Evolutionary conservation across 768 basidiomycete genomes (phyloP).

Genomic region (Auricularia heimuer): DNA sequence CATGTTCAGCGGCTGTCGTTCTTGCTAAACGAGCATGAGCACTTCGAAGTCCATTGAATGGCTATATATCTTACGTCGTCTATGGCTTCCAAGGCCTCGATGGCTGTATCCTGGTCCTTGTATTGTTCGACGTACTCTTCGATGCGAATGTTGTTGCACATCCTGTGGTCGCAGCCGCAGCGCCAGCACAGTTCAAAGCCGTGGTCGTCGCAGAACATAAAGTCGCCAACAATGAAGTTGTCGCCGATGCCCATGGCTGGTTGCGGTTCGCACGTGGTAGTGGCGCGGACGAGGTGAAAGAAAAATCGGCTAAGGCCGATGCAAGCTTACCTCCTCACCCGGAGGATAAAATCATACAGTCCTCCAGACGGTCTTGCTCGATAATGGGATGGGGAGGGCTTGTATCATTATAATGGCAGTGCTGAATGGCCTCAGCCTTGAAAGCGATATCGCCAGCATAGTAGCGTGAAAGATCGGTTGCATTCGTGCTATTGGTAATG

Average conservation of each 20-base stretch:
- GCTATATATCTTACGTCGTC: neutral
- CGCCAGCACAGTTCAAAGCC: neutral
- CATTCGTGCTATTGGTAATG: too few relatives aligned
- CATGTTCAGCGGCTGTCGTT: neutral
- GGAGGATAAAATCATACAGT: too few relatives aligned
- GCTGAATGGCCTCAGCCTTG: too few relatives aligned
- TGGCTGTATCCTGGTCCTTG: neutral
- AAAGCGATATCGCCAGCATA: too few relatives aligned
- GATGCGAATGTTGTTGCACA: neutral
- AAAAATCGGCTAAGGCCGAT: too few relatives aligned
- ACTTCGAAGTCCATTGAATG: neutral
- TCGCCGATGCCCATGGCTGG: neutral
- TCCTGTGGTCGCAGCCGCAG: neutral
- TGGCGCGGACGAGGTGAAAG: too few relatives aligned
- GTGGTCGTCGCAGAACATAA: neutral
- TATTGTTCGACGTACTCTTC: constrained; percentile 1
- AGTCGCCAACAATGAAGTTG: neutral
- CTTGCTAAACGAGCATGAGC: neutral
- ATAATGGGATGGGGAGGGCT: too few relatives aligned
- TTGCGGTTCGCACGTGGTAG: too few relatives aligned
- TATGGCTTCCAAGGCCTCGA: neutral
- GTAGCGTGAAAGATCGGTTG: too few relatives aligned
- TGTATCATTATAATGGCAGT: too few relatives aligned
- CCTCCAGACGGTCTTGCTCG: too few relatives aligned
- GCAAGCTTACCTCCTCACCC: too few relatives aligned